Evolutionary conservation across 1,139 yeast species (phyloP), one percentile per base, ranked within the genome.

Genomic region (Candida glucosophila): DNA sequence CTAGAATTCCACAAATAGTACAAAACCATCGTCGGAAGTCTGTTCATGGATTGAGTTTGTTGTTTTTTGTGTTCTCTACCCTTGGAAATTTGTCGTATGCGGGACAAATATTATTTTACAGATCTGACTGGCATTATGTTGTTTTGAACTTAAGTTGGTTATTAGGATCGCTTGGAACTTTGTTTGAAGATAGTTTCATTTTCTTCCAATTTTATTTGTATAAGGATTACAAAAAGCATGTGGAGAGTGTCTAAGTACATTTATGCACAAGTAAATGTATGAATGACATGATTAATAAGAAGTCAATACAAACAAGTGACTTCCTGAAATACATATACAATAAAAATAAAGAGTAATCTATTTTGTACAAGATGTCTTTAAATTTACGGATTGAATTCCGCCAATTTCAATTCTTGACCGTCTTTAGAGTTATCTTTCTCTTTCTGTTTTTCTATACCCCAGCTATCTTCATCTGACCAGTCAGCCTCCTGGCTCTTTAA

Each of bases 1-100:
- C 93, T 2, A 59, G 93, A 34, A 66, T 81, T 29, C 93, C 93
- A 2, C 93, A 81, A 50, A 81, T 81, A 32, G 52, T 75, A 33
- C 85, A 77, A 45, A 81, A 81, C 50, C 69, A 78, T 49, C 47
- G 53, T 30, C 64, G 85, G 35, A 71, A 74, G 39, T 77, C 88
- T 8, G 85, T 80, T 20, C 70, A 73, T 34, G 93, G 93, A 1
- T 67, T 81, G 31, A 76, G 86, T 35, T 61, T 81, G 36, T 62
- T 81, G 29, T 81, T 81, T 52, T 80, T 81, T 55, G 53, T 81
- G 33, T 74, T 81, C 37, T 78, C 90, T 21, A 70, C 82, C 11
- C 55, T 79, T 39, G 93, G 92, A 14, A 81, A 82, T 48, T 46
- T 79, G 36, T 77, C 90, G 4, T 82, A 80, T 44, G 83, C 88